Evolutionary conservation across 2,329 filamentous ascomycete genomes (phyloP), one percentile per base, ranked within the genome.

Genomic region (Aspergillus costaricaensis): DNA sequence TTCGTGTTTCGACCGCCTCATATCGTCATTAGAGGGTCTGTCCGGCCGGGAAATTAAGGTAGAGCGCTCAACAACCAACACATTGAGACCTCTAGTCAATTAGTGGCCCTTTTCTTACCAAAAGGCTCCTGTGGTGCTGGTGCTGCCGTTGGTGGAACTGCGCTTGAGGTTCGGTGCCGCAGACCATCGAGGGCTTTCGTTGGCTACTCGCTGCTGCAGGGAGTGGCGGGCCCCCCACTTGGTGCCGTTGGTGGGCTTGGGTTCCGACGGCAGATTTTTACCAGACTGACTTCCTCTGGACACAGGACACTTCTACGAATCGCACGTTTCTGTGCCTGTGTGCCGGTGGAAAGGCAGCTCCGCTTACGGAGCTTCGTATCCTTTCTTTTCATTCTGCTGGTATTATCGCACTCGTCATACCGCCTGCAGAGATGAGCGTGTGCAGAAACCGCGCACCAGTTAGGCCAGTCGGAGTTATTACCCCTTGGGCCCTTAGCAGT

Each of bases 211-310:
- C 27, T 36, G 47, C 58, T 60, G 10, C 55, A 60, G 55, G 44
- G 21, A 47, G 61, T 62, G 61, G 58, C 41, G 54, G 38, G 55
- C 10, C 38, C 60, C 43, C 60, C 60, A 62, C 60, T 62, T 38
- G 49, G 48, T 38, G 27, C 44, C 55, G 54, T 60, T 27, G 44
- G 50, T 43, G 32, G 47, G 47, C 19, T 32, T 55, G 41, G 49
- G 61, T 55, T 48, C 61, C 58, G 58, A 55, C 55, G 50, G 55
- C 53, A 62, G 53, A 55, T 48, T 60, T 60, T 62, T 53, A 62
- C 32, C 32, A 36, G 32, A 36, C 10, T 14, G 32, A 54, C 43
- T 60, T 47, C 32, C 43, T 44, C 4, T 10, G 39, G 9, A 43
- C 32, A 36, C 32, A 36, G 12, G 32, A 36, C 32, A 36, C 17